Evolutionary conservation across 768 basidiomycete genomes (phyloP).

Genomic region (Russula dissimulans): DNA sequence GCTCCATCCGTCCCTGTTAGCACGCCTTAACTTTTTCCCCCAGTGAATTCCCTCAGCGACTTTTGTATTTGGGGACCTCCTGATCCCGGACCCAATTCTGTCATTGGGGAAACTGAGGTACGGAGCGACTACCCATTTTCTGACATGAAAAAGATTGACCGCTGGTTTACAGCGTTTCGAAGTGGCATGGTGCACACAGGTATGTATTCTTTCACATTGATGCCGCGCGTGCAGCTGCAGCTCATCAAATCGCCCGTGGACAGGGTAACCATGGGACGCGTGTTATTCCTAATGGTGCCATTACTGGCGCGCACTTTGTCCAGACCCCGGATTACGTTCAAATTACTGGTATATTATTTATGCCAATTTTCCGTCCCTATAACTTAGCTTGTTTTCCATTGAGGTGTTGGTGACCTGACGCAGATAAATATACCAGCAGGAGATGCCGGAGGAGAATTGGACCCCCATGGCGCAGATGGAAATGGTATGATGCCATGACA

Average conservation of each 20-base stretch:
- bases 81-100: slow-evolving; percentile 38
- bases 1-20: no score
- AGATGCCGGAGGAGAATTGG: slow-evolving; percentile 57
- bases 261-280: slow-evolving; percentile 53
- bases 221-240: no score
- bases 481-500: slow-evolving; percentile 29
- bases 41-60: slow-evolving; percentile 53
- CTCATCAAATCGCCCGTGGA: not conserved
- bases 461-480: slow-evolving; percentile 58
- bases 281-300: slow-evolving; percentile 63
- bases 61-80: slow-evolving; percentile 49
- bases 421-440: slow-evolving; percentile 51
- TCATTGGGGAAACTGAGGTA: slow-evolving; percentile 57
- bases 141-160: slow-evolving; percentile 27
- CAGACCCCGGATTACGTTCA: slow-evolving; percentile 66
- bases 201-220: slow-evolving; percentile 12
- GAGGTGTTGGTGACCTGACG: slow-evolving; percentile 58
- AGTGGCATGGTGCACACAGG: slow-evolving; percentile 48
- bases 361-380: not conserved
- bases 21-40: not conserved
- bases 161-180: slow-evolving; percentile 35
- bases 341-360: slow-evolving; percentile 8
- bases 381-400: not conserved
- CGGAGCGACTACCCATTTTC: slow-evolving; percentile 13
- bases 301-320: slow-evolving; percentile 58